These are phyloP conservation scores for Picochlorum costavermella DNA, from an alignment of 139 green algal genomes.

Conservation along the genomic window DNA sequence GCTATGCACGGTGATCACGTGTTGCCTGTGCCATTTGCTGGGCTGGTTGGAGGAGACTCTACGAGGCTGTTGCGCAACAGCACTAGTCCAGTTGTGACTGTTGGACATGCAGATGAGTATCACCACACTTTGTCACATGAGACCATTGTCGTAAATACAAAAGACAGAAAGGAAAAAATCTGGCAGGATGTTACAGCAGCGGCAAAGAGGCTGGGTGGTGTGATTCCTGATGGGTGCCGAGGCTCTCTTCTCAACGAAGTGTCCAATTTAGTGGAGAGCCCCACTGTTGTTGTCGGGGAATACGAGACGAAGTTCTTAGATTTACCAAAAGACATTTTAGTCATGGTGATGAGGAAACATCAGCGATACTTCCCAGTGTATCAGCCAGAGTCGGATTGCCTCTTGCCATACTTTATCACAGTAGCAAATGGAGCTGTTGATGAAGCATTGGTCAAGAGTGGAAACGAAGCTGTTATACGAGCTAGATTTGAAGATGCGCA, in stretches of 20 bases:
- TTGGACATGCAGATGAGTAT: conserved; percentile 59
- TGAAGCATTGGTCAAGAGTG: conserved; percentile 50
- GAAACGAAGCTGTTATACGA: conserved; percentile 92
- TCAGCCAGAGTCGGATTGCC: conserved; percentile 27
- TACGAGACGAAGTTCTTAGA: conserved; percentile 79
- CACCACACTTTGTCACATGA: conserved; percentile 30
- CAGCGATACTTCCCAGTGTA: conserved; percentile 98
- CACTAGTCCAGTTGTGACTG: conserved; percentile 6
- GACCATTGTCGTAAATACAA: conserved; percentile 53
- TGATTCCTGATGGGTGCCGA: conserved; percentile 48
- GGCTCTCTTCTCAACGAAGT: conserved; percentile 75
- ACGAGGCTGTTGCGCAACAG: conserved; percentile 66
- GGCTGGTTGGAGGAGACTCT: conserved; percentile 24
- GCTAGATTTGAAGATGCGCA: conserved; percentile 94
- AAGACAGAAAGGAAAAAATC: conserved; percentile 49
- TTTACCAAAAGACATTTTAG: conserved; percentile 89
- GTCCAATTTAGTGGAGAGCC: conserved; percentile 82
- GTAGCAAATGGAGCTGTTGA: conserved; percentile 89
- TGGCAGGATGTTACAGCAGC: conserved; percentile 50
- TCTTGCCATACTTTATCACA: conserved; percentile 88
- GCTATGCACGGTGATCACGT: conserved; percentile 73
- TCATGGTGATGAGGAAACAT: conserved; percentile 99
- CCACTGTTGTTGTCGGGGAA: conserved; percentile 65
- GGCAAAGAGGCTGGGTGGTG: conserved; percentile 21
- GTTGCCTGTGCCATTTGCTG: conserved; percentile 60